Base-by-base conservation (phyloP, 495 filamentous ascomycete genomes). In the Chaetomidium leptoderma region DNA sequence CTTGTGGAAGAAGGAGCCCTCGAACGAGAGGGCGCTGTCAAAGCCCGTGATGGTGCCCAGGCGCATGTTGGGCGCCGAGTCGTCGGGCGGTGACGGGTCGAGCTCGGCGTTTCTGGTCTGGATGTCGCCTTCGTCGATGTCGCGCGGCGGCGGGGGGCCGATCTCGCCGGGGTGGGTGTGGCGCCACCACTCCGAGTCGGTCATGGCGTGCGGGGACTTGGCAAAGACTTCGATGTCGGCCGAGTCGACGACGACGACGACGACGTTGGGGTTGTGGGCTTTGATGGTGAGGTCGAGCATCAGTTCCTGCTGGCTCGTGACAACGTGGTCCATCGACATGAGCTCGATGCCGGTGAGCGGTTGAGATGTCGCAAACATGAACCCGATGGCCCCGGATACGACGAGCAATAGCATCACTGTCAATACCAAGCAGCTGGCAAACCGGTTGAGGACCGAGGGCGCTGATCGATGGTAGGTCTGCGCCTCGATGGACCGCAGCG, bases 191-290 rank as follows among this genome's bases (percentile, higher is more conserved):
- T 86, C 84, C 52, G 78, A 78, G 57, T 91, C 87, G 24, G 83
- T 86, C 24, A 88, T 86, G 33, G 92, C 86, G 66, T 91, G 86
- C 23, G 86, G 87, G 45, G 91, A 96, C 68, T 91, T 93, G 7
- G 93, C 93, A 70, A 97, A 97, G 23, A 98, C 81, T 63, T 93
- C 89, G 50, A 97, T 78, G 68, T 97, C 88, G 63, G 92, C 86
- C 27, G 88, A 82, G 60, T 87, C 84, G 49, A 98, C 83, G 9
- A 86, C 86, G 26, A 98, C 84, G 16, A 87, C 83, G 42, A 97
- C 86, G 19, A 95, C 79, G 61, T 98, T 98, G 0, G 92, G 93
- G 66, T 98, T 98, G 57, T 89, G 76, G 1, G 92, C 93, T 58
- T 79, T 79, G 36, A 98, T 88, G n/a, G 87, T 83, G 9, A 97